Conservation (phyloP, 352 stramenopile genomes). For the Phytophthora brassicae region DNA sequence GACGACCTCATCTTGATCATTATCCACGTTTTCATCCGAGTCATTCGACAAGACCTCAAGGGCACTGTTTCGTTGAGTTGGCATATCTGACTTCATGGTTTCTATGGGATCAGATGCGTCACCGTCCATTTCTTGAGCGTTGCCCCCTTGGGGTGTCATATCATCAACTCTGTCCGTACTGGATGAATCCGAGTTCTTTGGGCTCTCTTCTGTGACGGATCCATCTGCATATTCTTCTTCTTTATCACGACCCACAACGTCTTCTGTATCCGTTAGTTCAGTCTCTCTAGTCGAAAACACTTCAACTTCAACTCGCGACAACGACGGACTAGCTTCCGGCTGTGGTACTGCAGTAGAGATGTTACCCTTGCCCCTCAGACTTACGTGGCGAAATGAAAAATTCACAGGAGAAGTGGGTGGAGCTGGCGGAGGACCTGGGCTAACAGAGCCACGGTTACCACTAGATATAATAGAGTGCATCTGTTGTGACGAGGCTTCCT, state of each 20-base stretch:
- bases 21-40: background rate
- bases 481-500: background rate
- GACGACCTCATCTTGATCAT: slow-evolving; percentile 8
- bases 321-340: background rate
- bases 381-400: slow-evolving; percentile 8
- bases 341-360: background rate
- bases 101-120: background rate
- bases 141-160: background rate
- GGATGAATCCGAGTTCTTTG: background rate
- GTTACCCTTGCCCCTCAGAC: slow-evolving; percentile 11
- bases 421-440: slow-evolving; percentile 1
- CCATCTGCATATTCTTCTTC: background rate
- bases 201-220: background rate
- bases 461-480: background rate
- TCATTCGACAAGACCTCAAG: background rate
- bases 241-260: no score
- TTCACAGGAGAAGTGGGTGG: slow-evolving; percentile 1
- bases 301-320: slow-evolving; percentile 5
- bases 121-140: background rate
- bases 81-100: background rate
- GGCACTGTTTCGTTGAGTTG: background rate
- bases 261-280: slow-evolving; percentile 3
- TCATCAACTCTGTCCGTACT: background rate
- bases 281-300: background rate
- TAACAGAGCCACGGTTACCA: background rate